phyloP scores from a whole-genome alignment of 1,284 basidiomycete species.

The Cryptococcus sp. region DNA sequence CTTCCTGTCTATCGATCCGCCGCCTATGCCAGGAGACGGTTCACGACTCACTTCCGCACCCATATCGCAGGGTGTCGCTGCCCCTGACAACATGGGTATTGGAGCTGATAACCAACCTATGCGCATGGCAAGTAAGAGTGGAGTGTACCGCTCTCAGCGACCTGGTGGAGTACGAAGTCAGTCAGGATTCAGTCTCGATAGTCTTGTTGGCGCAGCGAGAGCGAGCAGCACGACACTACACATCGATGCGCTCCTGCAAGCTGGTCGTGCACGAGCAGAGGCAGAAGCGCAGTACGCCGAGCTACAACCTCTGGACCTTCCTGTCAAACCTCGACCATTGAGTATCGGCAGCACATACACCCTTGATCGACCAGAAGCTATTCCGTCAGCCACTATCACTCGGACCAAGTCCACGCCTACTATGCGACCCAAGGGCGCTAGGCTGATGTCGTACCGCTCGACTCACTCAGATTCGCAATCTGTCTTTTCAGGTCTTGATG shows the following conservation, averaged over 20 bases:
- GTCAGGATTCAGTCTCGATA: constrained; percentile 15
- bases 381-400: neutral
- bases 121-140: constrained; percentile 7
- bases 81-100: neutral
- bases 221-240: constrained; percentile 44
- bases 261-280: constrained; percentile 32
- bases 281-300: constrained; percentile 12
- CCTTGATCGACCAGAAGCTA: neutral
- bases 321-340: constrained; percentile 13
- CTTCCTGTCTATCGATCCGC: constrained; percentile 53
- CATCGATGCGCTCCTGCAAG: constrained; percentile 37
- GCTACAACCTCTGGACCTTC: neutral
- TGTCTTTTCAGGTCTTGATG: constrained; percentile 21
- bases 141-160: constrained; percentile 7
- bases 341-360: constrained; percentile 29
- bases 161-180: neutral
- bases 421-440: constrained; percentile 20
- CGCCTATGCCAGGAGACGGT: constrained; percentile 43
- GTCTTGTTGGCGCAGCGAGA: constrained; percentile 22
- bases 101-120: constrained; percentile 2
- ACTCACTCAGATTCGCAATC: constrained; percentile 19
- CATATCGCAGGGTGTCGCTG: constrained; percentile 2
- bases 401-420: constrained; percentile 11
- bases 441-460: constrained; percentile 30
- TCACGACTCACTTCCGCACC: constrained; percentile 4